These are phyloP conservation scores for Ceratobasidium theobromae DNA, from an alignment of 1,284 basidiomycete species.

Conservation along the genomic window DNA sequence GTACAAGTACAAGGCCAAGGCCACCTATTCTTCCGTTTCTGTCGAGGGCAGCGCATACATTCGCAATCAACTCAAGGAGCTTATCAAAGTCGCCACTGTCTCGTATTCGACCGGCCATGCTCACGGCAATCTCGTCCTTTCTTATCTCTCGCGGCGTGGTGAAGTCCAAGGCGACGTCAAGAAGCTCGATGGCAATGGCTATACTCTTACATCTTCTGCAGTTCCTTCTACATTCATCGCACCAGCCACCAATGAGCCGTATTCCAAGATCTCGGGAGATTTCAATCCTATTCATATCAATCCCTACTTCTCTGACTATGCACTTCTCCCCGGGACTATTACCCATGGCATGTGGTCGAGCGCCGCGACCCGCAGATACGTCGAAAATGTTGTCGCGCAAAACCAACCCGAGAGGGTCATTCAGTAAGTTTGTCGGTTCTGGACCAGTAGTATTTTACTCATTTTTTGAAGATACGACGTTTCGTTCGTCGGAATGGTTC, in stretches of 20 bases:
- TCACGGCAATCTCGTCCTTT: conserved; percentile 90
- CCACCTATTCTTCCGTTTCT: conserved; percentile 76
- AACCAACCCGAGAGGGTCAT: conserved; percentile 89
- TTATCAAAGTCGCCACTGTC: conserved; percentile 86
- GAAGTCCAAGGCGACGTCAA: conserved; percentile 72
- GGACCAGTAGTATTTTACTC: conserved; percentile 28
- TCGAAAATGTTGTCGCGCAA: conserved; percentile 93
- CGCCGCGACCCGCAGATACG: conserved; percentile 89
- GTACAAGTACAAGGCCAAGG: conserved; percentile 89
- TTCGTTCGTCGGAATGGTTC: conserved; percentile 93
- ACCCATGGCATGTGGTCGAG: conserved; percentile 98
- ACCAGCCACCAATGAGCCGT: conserved; percentile 58
- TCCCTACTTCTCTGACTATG: conserved; percentile 96
- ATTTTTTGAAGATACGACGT: conserved; percentile 74
- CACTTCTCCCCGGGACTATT: conserved; percentile 92
- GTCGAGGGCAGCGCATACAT: conserved; percentile 86
- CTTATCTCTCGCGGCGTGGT: conserved; percentile 92
- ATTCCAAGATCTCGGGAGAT: conserved; percentile 94
- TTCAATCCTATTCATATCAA: conserved; percentile 97
- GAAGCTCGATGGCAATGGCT: conserved; percentile 83
- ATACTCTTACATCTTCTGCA: conserved; percentile 67
- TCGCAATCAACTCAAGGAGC: conserved; percentile 80
- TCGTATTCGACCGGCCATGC: conserved; percentile 85
- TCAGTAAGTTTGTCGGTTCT: conserved; percentile 55
- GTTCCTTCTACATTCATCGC: conserved; percentile 61